Conservation (phyloP, 2,329 filamentous ascomycete genomes). For the Fusarium neocosmosporiellum region DNA sequence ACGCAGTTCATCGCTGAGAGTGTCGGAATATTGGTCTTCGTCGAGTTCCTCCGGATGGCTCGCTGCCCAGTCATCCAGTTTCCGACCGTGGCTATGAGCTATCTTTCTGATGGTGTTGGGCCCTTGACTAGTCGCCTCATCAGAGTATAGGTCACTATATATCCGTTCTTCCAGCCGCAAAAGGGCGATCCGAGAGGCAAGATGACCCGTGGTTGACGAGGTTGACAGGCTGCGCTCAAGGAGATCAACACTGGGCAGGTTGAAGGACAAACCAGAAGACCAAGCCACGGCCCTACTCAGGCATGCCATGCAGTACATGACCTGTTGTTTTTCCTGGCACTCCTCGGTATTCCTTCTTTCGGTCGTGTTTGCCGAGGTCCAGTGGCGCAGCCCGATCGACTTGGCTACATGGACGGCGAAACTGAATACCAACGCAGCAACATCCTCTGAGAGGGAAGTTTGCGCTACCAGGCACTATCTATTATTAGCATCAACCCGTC, state of each 20-base stretch:
- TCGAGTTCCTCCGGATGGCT: neutral
- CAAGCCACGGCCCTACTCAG: slow-evolving; percentile 5
- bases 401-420: slow-evolving; percentile 13
- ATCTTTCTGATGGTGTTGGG: neutral
- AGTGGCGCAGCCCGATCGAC: slow-evolving; percentile 12
- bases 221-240: slow-evolving; percentile 2
- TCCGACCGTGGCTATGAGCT: neutral
- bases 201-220: neutral
- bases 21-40: neutral
- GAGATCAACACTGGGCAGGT: neutral
- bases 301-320: slow-evolving; percentile 14
- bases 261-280: slow-evolving; percentile 5
- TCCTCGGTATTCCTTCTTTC: neutral
- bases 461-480: slow-evolving; percentile 5
- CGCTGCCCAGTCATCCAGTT: slow-evolving; percentile 7
- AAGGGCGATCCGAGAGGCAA: neutral
- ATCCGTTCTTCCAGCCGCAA: slow-evolving; percentile 5
- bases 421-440: slow-evolving; percentile 9
- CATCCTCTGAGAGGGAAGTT: slow-evolving; percentile 12
- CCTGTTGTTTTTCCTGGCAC: neutral
- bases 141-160: neutral
- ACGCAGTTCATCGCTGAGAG: neutral
- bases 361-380: neutral
- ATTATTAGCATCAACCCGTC: neutral
- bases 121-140: neutral